Base-by-base conservation (phyloP, 345 rosid genomes). In the Populus deltoides region DNA sequence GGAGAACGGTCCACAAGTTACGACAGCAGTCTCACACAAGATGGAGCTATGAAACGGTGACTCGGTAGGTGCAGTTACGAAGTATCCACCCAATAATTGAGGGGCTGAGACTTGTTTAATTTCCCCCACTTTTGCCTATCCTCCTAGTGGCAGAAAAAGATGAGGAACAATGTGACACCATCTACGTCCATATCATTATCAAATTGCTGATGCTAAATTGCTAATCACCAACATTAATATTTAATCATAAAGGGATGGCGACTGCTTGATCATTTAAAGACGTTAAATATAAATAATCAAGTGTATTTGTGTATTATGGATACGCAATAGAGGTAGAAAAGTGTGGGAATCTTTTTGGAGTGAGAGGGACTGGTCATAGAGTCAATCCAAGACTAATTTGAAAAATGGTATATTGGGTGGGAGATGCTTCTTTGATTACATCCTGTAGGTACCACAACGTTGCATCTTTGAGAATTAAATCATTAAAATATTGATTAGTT, bases 1-100 rank as follows among this genome's bases (percentile, higher is more conserved):
- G 71, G 78, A 75, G 75, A 51, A 57, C 38, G 68, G 77, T 80
- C 73, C 45, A 68, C 75, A 70, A 35, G 66, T 79, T 82, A 85
- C 83, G 78, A 66, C 72, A 76, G 41, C 51, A 25, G 27, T 73
- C 61, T 24, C 81, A 77, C 27, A 3, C 79, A 45, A 10, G 68
- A 74, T 59, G 45, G 49, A 53, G 61, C 53, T 45, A 7, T 20
- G 57, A 8, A 71, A 20, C 29, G 31, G 29, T 61, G 31, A 36
- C 7, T 27, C 31, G 13, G 38, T 29, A 3, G 53, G 9, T 22
- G 29, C 13, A 75, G 8, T 4, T 9, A n/a, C 6, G 24, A 24
- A n/a, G 2, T 0, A 57, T 57, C 63, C 63, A 9, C 63, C 63
- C 29, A 57, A 57, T 57, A n/a, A 57, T 3, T 57, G 29, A 57